Percentiles rank a stretch among this genome's conserved stretches.
Evolutionary conservation across 306 rosid genomes (phyloP).

Genomic region (barrel medic (Medicago truncatula)): MtrunA17r5.0-ANR NC_053042.1:6736001-6736500

Average conservation of each 20-base stretch:
- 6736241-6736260: conserved; percentile 73
- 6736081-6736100: conserved; percentile 37
- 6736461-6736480: conserved; percentile 70
- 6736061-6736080: conserved; percentile 15
- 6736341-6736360: conserved; percentile 78
- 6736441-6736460: conserved; percentile 59
- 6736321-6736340: conserved; percentile 52
- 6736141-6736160: too few relatives aligned
- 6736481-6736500: conserved; percentile 74
- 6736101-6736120: conserved; percentile 51
- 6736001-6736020: neutral
- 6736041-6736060: conserved; percentile 43
- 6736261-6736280: conserved; percentile 83
- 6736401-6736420: conserved; percentile 64
- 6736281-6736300: conserved; percentile 61
- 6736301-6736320: conserved; percentile 60
- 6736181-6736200: conserved; percentile 28
- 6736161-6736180: neutral
- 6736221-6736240: conserved; percentile 63
- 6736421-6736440: conserved; percentile 71
- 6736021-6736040: neutral
- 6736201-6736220: conserved; percentile 56
- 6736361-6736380: conserved; percentile 89
- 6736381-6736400: conserved; percentile 71
- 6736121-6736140: neutral